These are phyloP conservation scores for Russula sp. DNA, from an alignment of 768 basidiomycete species.

Conservation along the genomic window DNA sequence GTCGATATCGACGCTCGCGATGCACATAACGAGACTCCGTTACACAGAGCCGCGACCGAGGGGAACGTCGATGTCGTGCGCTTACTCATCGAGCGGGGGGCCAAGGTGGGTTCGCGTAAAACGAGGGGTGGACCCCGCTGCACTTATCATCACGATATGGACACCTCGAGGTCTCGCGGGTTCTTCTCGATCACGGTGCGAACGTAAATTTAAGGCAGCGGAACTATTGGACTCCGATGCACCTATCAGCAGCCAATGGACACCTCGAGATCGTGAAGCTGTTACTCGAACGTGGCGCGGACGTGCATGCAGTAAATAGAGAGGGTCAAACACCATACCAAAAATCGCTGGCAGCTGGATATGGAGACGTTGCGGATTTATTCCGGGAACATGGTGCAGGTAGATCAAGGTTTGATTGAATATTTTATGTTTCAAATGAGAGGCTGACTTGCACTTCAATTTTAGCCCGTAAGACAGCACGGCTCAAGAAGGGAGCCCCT, in stretches of 20 bases:
- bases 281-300: neutral
- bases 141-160: slow-evolving; percentile 1
- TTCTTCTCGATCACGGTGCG: slow-evolving; percentile 6
- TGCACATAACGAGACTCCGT: neutral
- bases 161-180: neutral
- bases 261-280: neutral
- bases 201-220: neutral
- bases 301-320: neutral
- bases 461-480: too few species aligned
- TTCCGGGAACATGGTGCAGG: neutral
- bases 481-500: too few species aligned
- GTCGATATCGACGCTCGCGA: slow-evolving; percentile 1
- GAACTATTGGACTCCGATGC: neutral
- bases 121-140: neutral
- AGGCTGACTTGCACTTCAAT: neutral
- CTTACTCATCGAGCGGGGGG: slow-evolving; percentile 6
- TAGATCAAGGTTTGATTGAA: neutral
- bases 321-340: neutral
- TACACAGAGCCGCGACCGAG: neutral
- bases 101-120: slow-evolving; percentile 1
- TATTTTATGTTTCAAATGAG: neutral
- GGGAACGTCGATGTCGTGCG: slow-evolving; percentile 1
- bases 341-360: neutral
- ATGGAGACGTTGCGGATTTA: neutral
- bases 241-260: neutral